Conservation (phyloP, 768 basidiomycete species). For the Tubosaeta sp. region DNA sequence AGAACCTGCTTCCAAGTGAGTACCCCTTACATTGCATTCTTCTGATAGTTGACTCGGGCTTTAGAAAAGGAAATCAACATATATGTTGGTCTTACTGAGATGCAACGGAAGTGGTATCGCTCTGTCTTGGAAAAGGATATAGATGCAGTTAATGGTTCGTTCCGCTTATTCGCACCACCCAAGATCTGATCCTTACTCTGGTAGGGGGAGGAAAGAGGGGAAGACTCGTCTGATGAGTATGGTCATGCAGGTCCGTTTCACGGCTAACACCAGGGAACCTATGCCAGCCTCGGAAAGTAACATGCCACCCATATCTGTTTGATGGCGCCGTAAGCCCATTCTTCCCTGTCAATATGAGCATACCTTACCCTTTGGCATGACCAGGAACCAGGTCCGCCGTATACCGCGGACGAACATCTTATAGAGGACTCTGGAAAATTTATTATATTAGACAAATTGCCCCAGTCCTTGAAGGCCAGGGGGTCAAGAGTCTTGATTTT, state of each 20-base stretch:
- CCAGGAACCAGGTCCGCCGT: constrained; percentile 95
- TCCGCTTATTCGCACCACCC: neutral
- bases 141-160: constrained; percentile 90
- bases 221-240: constrained; percentile 98
- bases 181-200: neutral
- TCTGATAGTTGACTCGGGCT: constrained; percentile 1
- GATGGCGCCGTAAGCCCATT: constrained; percentile 70
- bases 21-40: neutral
- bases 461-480: constrained; percentile 81
- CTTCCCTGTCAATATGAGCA: neutral
- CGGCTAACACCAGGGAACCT: neutral
- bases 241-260: constrained; percentile 85
- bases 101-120: constrained; percentile 99
- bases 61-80: constrained; percentile 98
- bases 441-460: constrained; percentile 93
- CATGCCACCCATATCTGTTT: constrained; percentile 88
- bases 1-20: constrained; percentile 86
- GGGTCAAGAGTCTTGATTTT: constrained; percentile 97
- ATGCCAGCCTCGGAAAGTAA: constrained; percentile 68
- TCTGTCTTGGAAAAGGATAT: constrained; percentile 97
- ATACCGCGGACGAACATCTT: constrained; percentile 96
- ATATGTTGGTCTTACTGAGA: constrained; percentile 93
- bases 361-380: neutral
- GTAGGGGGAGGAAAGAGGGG: constrained; percentile 96
- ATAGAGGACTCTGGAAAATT: constrained; percentile 95